Base-by-base conservation (phyloP, 1,284 basidiomycete species). In the Peniophora sp. region DNA sequence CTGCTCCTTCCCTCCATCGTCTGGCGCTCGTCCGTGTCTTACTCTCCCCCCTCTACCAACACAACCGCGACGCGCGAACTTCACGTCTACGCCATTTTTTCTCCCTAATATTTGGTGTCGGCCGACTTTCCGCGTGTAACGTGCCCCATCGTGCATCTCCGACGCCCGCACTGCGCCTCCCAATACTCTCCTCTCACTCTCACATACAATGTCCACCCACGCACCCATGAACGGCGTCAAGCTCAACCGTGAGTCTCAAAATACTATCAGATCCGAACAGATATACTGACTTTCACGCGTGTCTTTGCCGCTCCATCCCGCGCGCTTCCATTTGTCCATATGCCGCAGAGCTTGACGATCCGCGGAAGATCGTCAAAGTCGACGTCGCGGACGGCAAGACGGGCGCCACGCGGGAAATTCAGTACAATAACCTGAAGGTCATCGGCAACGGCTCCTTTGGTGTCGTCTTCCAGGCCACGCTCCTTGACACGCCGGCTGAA, bases 371-470 rank as follows among this genome's bases (percentile, higher is more conserved):
- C 62, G 87, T 97, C 72, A 93, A 92, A 68, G 96, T 99, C 61
- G 78, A 90, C 62, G 96, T 96, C 56, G 92, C 88, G 56, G 91
- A 97, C 64, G 96, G 97, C 70, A 97, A 94, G 80, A 77, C 88
- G 3, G 94, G 91, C 61, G 88, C 91, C 52, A 86, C 89, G 58
- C 80, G 81, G 63, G 89, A 95, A 62, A 85, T 99, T 63, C 82
- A 85, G 47, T 99, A 99, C 75, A 97, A 92, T 61, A 94, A 91
- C 70, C 97, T 92, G 81, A 98, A 97, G 72, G 92, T 99, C 64
- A 91, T 96, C 65, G 96, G 97, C 54, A 99, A 99, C 66, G 97
- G 96, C 67, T 95, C 91, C 54, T 99, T 99, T 64, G 97, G 97
- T 61, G 95, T 99, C 66, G 97, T 99, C 57, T 99, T 97, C 70